Percentiles rank a stretch among this genome's conserved stretches.
phyloP scores from a whole-genome alignment of 805 yeast genomes.

The Saturnispora gosingensis region DNA sequence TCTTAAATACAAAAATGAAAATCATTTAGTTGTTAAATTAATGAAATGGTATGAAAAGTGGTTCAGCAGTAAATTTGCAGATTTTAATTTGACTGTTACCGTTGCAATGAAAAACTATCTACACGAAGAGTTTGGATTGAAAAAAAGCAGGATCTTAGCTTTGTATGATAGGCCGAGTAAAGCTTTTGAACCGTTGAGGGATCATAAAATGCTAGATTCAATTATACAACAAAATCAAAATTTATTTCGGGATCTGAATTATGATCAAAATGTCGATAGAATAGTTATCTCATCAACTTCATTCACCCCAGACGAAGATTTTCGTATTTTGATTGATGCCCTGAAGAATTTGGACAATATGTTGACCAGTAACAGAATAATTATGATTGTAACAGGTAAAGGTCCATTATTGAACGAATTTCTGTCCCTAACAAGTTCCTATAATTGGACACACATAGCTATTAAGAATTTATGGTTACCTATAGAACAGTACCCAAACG shows the following conservation, averaged over 20 bases:
- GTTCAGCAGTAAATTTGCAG: constrained; percentile 53
- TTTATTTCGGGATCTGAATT: constrained; percentile 22
- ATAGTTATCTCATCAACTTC: constrained; percentile 84
- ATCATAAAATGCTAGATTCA: constrained; percentile 19
- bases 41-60: constrained; percentile 54
- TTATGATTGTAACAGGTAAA: constrained; percentile 89
- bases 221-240: constrained; percentile 30
- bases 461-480: constrained; percentile 70
- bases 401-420: constrained; percentile 70
- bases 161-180: constrained; percentile 81
- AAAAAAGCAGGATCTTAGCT: constrained; percentile 41
- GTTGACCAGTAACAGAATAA: constrained; percentile 29
- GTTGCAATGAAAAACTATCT: constrained; percentile 58
- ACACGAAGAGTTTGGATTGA: constrained; percentile 43
- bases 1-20: constrained; percentile 43
- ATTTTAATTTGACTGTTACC: constrained; percentile 74
- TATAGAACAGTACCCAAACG: constrained; percentile 66
- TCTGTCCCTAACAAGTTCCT: constrained; percentile 7
- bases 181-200: constrained; percentile 47
- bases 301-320: constrained; percentile 93
- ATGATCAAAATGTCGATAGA: constrained; percentile 34
- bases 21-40: constrained; percentile 53
- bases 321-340: constrained; percentile 59
- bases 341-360: constrained; percentile 47
- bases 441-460: constrained; percentile 38